These are phyloP conservation scores for Emmonsia crescens DNA, from an alignment of 2,329 filamentous ascomycete genomes.

Conservation along the genomic window DNA sequence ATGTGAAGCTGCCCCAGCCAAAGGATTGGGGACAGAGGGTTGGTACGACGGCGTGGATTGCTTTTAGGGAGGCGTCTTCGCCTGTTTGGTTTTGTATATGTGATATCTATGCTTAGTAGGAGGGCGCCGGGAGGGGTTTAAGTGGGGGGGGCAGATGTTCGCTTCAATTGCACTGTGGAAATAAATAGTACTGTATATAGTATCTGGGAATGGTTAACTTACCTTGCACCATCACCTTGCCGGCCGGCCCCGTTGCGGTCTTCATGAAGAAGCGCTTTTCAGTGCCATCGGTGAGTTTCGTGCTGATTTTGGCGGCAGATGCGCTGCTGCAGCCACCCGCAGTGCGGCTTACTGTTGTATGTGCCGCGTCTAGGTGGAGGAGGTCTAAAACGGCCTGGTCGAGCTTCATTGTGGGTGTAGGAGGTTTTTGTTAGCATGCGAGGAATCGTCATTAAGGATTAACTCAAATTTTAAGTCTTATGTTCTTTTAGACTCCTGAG, in stretches of 20 bases:
- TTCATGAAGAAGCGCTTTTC: slow-evolving; percentile 31
- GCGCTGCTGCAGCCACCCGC: slow-evolving; percentile 1
- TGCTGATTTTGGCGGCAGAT: background rate
- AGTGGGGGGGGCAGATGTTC: background rate
- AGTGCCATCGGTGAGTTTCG: slow-evolving; percentile 10
- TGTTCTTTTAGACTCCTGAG: background rate
- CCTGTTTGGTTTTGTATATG: slow-evolving; percentile 35
- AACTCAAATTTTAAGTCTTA: background rate
- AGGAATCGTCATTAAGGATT: background rate
- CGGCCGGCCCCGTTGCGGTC: slow-evolving; percentile 23
- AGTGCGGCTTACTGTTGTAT: background rate
- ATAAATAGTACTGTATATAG: background rate
- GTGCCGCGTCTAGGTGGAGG: background rate
- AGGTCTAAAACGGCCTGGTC: background rate
- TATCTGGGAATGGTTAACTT: background rate
- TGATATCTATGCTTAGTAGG: background rate
- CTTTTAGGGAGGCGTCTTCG: slow-evolving; percentile 73
- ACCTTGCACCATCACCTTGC: slow-evolving; percentile 25
- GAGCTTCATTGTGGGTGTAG: background rate
- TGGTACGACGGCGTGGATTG: slow-evolving; percentile 62
- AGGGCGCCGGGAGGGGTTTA: background rate
- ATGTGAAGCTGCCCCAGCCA: slow-evolving; percentile 54
- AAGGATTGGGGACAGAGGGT: slow-evolving; percentile 64
- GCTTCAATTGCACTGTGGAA: background rate
- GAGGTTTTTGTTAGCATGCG: background rate